These are phyloP conservation scores for Phaeodactylum tricornutum DNA, from an alignment of 108 stramenopile genomes.

Conservation along the genomic window DNA sequence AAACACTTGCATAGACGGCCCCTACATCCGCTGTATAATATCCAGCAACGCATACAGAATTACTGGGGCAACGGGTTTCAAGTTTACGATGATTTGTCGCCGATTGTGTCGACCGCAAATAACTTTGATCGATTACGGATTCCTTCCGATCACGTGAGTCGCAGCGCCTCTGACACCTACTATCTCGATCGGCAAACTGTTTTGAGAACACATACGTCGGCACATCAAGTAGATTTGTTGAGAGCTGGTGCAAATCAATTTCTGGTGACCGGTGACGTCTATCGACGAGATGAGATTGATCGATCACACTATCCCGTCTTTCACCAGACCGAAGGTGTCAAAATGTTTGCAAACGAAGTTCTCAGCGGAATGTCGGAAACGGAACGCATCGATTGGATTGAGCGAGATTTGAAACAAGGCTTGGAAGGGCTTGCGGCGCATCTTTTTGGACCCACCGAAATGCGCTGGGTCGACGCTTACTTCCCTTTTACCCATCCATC, in stretches of 20 bases:
- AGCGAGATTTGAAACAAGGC: conserved; percentile 53
- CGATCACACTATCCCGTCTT: conserved; percentile 95
- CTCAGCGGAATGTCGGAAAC: conserved; percentile 6
- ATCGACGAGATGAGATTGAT: conserved; percentile 96
- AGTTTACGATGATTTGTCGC: conserved; percentile 26
- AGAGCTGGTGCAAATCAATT: conserved; percentile 54
- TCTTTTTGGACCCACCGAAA: conserved; percentile 67
- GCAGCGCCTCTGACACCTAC: conserved; percentile 85
- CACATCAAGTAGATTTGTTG: conserved; percentile 83
- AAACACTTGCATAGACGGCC: conserved; percentile 48
- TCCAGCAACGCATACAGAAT: conserved; percentile 76
- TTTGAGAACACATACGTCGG: conserved; percentile 89
- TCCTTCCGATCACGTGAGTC: conserved; percentile 80
- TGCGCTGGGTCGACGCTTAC: conserved; percentile 74
- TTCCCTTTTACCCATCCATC: conserved; percentile 97
- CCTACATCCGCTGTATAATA: conserved; percentile 81
- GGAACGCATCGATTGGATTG: conserved; percentile 16
- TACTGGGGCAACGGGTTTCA: conserved; percentile 36
- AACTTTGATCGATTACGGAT: conserved; percentile 70
- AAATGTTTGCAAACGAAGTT: conserved; percentile 42
- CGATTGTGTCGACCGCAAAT: conserved; percentile 42
- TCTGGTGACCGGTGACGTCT: conserved; percentile 92
- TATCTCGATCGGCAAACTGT: conserved; percentile 60
- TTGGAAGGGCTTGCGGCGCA: conserved; percentile 74
- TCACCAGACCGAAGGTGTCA: conserved; percentile 99